Evolutionary conservation across 2,329 filamentous ascomycete species (phyloP), one percentile per base, ranked within the genome.

Genomic region (Thielaviopsis populi): DNA sequence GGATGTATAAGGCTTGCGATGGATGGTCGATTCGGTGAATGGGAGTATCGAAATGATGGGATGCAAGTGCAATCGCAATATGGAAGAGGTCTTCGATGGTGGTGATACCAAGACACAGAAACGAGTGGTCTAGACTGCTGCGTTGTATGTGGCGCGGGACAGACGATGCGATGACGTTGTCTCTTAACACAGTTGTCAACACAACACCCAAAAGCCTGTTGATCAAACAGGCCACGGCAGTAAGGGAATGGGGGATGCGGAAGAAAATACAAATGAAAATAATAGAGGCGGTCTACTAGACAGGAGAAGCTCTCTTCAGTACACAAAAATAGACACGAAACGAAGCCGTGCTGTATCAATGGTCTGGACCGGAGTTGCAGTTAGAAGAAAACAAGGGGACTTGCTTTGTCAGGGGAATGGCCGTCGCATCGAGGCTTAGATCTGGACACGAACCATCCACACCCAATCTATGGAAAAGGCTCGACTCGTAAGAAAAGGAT

Each of bases 141-240:
- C 8, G 27, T 19, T 56, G 50, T 30, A 54, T 54, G 30, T 30
- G 30, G 50, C 17, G 27, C 17, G 50, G 24, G 30, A 56, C 50
- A n/a, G 50, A 56, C 17, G 17, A 56, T 30, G 50, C 50, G 50
- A 56, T 56, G 50, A 56, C 50, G 50, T 56, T 56, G 24, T 37
- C 27, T 56, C 30, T 33, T 56, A 56, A 56, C 50, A 37, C 24
- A 22, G 50, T 56, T 56, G 50, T 33, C 27, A 56, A 33, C 50
- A 56, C 24, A 56, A 22, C 8, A 33, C 50, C 50, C 50, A 46
- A 15, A 46, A 46, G 8, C 42, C 17, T 19, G 42, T 17, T 15
- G 42, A 46, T 46, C 42, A 46, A 46, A 46, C 42, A 46, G 42
- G 15, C 42, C 42, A 46, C 42, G 42, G 10, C 42, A 46, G 42